Conservation (phyloP, 139 green algal species). For the Zygnema cylindricum region DNA sequence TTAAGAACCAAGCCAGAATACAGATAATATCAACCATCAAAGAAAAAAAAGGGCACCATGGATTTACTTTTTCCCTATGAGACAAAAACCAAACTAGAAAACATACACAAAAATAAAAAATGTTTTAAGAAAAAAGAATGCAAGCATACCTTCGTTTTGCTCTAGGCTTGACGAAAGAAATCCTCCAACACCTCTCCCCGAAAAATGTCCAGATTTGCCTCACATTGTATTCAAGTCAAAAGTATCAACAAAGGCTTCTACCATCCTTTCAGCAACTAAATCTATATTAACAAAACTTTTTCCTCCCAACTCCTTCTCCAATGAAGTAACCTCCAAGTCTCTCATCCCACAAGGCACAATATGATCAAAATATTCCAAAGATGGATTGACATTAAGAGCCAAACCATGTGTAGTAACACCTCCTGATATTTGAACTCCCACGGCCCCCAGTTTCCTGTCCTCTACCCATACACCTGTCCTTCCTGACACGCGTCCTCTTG, state of each 20-base stretch:
- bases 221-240: constrained; percentile 25
- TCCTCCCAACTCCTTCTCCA: constrained; percentile 37
- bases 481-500: constrained; percentile 67
- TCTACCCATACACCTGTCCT: constrained; percentile 89
- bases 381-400: constrained; percentile 84
- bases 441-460: constrained; percentile 84
- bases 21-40: too few species aligned
- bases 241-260: constrained; percentile 11
- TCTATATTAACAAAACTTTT: constrained; percentile 5
- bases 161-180: too few species aligned
- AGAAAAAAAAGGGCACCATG: too few species aligned
- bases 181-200: too few species aligned
- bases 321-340: constrained; percentile 52
- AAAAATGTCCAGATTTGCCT: too few species aligned
- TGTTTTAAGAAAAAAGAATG: too few species aligned
- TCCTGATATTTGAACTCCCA: constrained; percentile 89
- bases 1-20: too few species aligned
- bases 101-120: too few species aligned
- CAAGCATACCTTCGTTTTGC: too few species aligned
- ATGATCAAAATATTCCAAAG: constrained; percentile 76
- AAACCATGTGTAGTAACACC: constrained; percentile 89
- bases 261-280: neutral
- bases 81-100: too few species aligned
- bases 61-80: too few species aligned
- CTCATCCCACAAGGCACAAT: constrained; percentile 74